Base-by-base conservation (phyloP, 495 filamentous ascomycete genomes). In the Podospora pseudocomata region DNA sequence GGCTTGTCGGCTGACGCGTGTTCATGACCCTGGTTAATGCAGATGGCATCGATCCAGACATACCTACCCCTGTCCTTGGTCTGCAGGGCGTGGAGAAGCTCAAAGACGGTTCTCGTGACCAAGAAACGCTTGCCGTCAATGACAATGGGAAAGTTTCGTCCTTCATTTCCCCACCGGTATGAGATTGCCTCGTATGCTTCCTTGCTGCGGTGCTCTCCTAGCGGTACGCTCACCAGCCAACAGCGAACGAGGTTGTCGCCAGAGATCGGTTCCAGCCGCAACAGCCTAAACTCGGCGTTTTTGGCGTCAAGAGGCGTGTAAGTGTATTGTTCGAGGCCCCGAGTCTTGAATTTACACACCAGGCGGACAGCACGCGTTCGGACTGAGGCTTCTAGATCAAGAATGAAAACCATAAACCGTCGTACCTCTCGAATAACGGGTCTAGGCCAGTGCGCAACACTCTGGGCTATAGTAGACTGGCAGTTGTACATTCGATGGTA, bases 11-110 rank as follows among this genome's bases (percentile, higher is more conserved):
- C 5, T 39, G 34, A 39, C 34, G 34, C 34, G 11, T 39, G 34
- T 57, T 57, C 54, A 57, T 18, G 54, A 23, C 5, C 54, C 54
- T 57, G 54, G 54, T 57, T 57, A 16, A 57, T 57, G 54, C 54
- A 57, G 18, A 57, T 18, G 54, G 54, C 20, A 23, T 57, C 54
- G 54, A 57, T 57, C 54, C 54, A 57, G 18, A 57, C 15, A 57
- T 57, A 18, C 20, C 54, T 18, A 16, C 5, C 16, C 20, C 3
- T 18, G 20, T 57, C 54, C 18, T 16, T 18, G 6, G 5, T 7
- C 18, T 57, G 54, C 54, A 57, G 18, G 16, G 54, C 54, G 9
- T 16, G 54, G 2, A 57, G 54, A n/a, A 57, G 20, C 5, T 23
- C 20, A 23, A 57, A 57, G 9, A 57, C 54, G 6, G 54, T 57